Base-by-base conservation (phyloP, 2,329 filamentous ascomycete species). In the Colletotrichum sp. region DNA sequence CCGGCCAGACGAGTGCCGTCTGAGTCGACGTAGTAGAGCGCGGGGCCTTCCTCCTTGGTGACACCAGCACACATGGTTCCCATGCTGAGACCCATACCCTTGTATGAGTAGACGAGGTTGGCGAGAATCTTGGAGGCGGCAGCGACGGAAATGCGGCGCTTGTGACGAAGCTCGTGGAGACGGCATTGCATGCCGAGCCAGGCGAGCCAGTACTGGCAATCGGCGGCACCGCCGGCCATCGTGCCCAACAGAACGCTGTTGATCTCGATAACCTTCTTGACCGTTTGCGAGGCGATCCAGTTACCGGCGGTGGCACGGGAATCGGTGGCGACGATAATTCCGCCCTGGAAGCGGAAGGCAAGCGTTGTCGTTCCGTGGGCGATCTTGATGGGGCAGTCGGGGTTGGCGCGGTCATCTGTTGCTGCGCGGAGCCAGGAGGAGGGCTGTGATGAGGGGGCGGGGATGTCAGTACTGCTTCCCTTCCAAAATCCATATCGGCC, bases 211-310 rank as follows among this genome's bases (percentile, higher is more conserved):
- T 98, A 99, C 92, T 99, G 97, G 87, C 97, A 99, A 88, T 99
- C 97, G 86, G 97, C 97, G 83, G 97, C 97, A 87, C 97, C 97
- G 86, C 97, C 97, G 78, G 97, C 97, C 96, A 99, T 98, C 80
- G 97, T 99, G 79, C 97, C 97, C 82, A 99, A 88, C 86, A 99
- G 91, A 86, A 94, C 94, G 87, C 91, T 95, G 90, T 98, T 98
- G 90, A 98, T 98, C 91, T 98, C 96, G 84, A 99, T 99, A 80
- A 99, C 97, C 91, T 99, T 99, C 93, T 99, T 99, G 84, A 99
- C 97, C 70, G 97, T 99, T 91, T 99, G 97, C 88, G 95, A 98
- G 79, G 97, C 97, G 87, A 99, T 99, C 97, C 97, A 99, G 92
- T 97, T 98, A 82, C 97, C 97, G 34, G 97, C 96, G 64, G 97